Base-by-base conservation (phyloP, 176 grass and related monocot genomes). In the Cocos nucifera region DNA sequence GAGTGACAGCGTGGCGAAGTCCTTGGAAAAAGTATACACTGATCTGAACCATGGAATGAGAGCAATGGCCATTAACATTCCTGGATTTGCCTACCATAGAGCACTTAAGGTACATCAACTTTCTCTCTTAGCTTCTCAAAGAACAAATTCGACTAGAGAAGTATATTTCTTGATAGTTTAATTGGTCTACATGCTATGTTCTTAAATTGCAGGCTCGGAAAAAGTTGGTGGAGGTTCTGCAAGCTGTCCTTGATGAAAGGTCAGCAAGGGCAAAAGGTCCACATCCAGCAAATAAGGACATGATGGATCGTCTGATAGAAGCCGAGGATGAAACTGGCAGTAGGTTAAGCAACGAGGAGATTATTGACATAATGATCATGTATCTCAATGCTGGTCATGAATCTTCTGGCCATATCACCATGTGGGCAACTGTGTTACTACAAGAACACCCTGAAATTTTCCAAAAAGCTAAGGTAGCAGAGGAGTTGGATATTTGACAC, bases 341-440 rank as follows among this genome's bases (percentile, higher is more conserved):
- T 59, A 75, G 49, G 27, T 82, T 95, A 55, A 59, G 51, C 0
- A 80, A 87, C 21, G 86, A 95, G 55, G 86, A 90, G 74, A 87
- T 95, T 62, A 79, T 95, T 27, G 91, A 95, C 67, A 39, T 90
- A 50, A 71, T 95, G 51, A 62, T 90, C 69, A 90, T 95, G 91
- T 95, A 95, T 71, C 83, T 95, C 15, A 95, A 95, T 62, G 91
- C 86, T 17, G 91, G 91, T 0, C 91, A 95, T 63, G 91, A 95
- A 76, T 95, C 91, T 9, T 95, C 91, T 0, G 91, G 86, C 2
- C 91, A 95, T 62, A 90, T 95, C 68, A 95, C 91, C 74, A 95
- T 95, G 91, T 95, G 91, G 91, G 86, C 86, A 26, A 79, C 91
- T 61, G 80, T 95, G 1, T 75, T 95, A 65, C 60, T 95, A 15